phyloP scores from a whole-genome alignment of 805 yeast species.

The Candida glaebosa region DNA sequence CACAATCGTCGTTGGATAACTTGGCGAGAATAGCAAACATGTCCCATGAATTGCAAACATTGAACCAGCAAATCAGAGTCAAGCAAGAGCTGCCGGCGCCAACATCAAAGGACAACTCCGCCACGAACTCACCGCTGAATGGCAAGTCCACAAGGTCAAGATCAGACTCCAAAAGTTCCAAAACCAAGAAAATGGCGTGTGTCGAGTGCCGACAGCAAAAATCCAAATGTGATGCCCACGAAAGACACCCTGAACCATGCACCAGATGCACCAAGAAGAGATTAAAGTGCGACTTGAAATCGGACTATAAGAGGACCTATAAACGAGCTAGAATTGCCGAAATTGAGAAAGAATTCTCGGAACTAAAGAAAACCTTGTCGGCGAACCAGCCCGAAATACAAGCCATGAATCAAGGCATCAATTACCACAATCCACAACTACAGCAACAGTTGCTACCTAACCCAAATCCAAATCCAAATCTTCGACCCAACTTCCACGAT shows the following conservation, averaged over 20 bases:
- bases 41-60: slow-evolving; percentile 36
- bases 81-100: neutral
- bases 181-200: slow-evolving; percentile 73
- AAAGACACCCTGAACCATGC: slow-evolving; percentile 73
- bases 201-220: slow-evolving; percentile 96
- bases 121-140: slow-evolving; percentile 1
- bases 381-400: slow-evolving; percentile 9
- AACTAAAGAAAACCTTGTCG: slow-evolving; percentile 54
- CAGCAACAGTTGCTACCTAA: neutral
- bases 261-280: slow-evolving; percentile 73
- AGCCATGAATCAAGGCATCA: slow-evolving; percentile 4
- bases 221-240: slow-evolving; percentile 83
- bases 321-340: slow-evolving; percentile 83
- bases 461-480: slow-evolving; percentile 2
- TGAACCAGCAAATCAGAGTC: slow-evolving; percentile 18
- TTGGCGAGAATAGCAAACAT: slow-evolving; percentile 44
- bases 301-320: slow-evolving; percentile 84
- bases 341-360: slow-evolving; percentile 76
- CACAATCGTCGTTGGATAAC: slow-evolving; percentile 32
- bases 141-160: slow-evolving; percentile 7
- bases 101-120: neutral
- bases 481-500: slow-evolving; percentile 4
- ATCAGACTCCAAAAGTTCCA: slow-evolving; percentile 12
- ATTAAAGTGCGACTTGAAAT: slow-evolving; percentile 66
- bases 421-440: neutral